Percentiles rank a stretch among this genome's conserved stretches.
These are phyloP conservation scores for Pyrenopolyporus hunteri DNA, from an alignment of 495 filamentous ascomycete species.

Conservation along the genomic window DNA sequence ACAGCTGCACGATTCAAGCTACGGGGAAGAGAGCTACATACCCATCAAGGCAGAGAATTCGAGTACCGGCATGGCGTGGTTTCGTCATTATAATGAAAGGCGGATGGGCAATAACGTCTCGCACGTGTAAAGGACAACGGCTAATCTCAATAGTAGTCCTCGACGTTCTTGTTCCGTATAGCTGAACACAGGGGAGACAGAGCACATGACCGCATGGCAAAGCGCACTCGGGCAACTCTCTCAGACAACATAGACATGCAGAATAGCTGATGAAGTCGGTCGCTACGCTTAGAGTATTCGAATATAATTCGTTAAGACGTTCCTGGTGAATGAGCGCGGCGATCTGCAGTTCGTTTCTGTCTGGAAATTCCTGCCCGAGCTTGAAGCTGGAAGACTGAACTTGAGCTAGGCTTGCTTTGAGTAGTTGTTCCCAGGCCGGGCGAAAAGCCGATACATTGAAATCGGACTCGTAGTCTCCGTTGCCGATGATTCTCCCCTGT, in stretches of 20 bases:
- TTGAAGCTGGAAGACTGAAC: slow-evolving; percentile 34
- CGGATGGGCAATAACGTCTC: slow-evolving; percentile 36
- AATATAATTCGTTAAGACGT: slow-evolving; percentile 41
- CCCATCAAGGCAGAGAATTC: slow-evolving; percentile 65
- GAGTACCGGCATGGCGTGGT: slow-evolving; percentile 54
- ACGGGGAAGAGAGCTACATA: slow-evolving; percentile 6
- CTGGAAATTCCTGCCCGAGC: slow-evolving; percentile 37
- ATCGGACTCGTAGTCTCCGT: slow-evolving; percentile 53
- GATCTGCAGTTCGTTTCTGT: slow-evolving; percentile 37
- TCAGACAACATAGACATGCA: slow-evolving; percentile 62
- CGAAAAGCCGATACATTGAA: slow-evolving; percentile 49
- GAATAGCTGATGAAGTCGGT: slow-evolving; percentile 43
- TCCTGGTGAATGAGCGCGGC: slow-evolving; percentile 37
- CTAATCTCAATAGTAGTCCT: slow-evolving; percentile 41
- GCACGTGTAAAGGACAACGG: slow-evolving; percentile 45
- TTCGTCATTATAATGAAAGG: slow-evolving; percentile 51
- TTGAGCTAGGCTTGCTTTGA: slow-evolving; percentile 38
- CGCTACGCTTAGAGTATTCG: slow-evolving; percentile 32
- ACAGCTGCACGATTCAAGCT: background rate
- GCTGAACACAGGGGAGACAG: slow-evolving; percentile 54
- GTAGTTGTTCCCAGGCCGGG: slow-evolving; percentile 39
- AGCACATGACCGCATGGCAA: slow-evolving; percentile 65
- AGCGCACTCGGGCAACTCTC: slow-evolving; percentile 57
- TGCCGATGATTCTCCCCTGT: slow-evolving; percentile 52
- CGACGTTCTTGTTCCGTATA: slow-evolving; percentile 39